Percentiles rank a stretch among this genome's conserved stretches.
Conservation (phyloP, 495 filamentous ascomycete genomes). For the Neurospora terricola region DNA sequence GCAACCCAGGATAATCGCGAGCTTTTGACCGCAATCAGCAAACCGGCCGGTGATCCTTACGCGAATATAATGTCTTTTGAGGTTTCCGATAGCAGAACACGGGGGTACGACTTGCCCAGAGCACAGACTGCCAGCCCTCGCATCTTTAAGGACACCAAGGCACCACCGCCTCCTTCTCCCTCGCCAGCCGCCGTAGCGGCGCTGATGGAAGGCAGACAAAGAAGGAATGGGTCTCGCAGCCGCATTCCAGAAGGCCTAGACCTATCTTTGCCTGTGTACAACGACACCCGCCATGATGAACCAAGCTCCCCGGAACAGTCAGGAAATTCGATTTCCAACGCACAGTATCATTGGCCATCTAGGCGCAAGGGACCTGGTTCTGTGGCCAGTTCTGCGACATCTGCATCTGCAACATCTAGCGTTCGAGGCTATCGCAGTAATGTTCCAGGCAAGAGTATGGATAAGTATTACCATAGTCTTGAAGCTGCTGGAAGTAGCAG, state of each 20-base stretch:
- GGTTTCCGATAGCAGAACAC: neutral
- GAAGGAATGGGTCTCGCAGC: conserved; percentile 62
- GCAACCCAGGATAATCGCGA: conserved; percentile 38
- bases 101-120: conserved; percentile 20
- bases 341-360: conserved; percentile 35
- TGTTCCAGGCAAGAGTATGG: conserved; percentile 51
- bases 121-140: conserved; percentile 42
- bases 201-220: conserved; percentile 44
- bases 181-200: conserved; percentile 32
- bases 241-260: conserved; percentile 77
- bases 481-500: conserved; percentile 60
- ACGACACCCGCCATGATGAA: conserved; percentile 41
- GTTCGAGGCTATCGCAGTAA: conserved; percentile 27
- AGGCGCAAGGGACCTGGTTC: conserved; percentile 37
- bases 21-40: conserved; percentile 17
- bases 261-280: conserved; percentile 54
- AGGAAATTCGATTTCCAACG: conserved; percentile 27
- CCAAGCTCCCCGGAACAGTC: conserved; percentile 42
- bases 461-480: conserved; percentile 81
- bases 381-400: conserved; percentile 35
- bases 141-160: conserved; percentile 32
- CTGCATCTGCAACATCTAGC: conserved; percentile 26
- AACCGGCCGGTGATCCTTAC: conserved; percentile 12
- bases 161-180: conserved; percentile 41
- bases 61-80: conserved; percentile 10